Base-by-base conservation (phyloP, 108 stramenopile genomes). In the Cyclotella sp. region DNA sequence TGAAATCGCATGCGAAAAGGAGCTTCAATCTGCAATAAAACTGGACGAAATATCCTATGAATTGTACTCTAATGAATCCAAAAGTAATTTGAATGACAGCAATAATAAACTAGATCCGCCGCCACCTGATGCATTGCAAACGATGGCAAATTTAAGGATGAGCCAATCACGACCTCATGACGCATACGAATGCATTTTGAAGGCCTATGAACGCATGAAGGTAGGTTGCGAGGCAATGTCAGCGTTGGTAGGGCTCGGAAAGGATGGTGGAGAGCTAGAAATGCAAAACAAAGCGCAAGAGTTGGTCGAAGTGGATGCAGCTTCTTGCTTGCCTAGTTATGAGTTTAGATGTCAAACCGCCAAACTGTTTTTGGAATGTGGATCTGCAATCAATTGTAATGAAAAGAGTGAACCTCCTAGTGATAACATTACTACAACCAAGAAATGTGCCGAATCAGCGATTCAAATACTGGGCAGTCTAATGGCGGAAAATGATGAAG, bases 401-500 rank as follows among this genome's bases (percentile, higher is more conserved):
- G 66, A 67, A 3, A 63, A 60, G n/a, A 41, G 52, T 19, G 26
- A 78, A 18, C 13, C 45, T 0, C 40, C 18, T 16, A 3, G 13
- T 41, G 61, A 42, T 42, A 11, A 41, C 16, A 18, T 34, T 10
- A 74, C 69, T 34, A 64, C 78, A 63, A 78, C 65, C 28, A 75
- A 84, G 19, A 70, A 82, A 75, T 93, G 93, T 43, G 70, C 78
- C 18, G 71, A 87, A 27, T 86, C 90, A 8, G 93, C 91, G 30
- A 89, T 94, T 60, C 84, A 85, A 54, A 93, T 96, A 11, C 58
- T 96, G 45, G 93, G 93, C 19, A 94, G 93, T 79, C 77, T 96
- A 11, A 53, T 96, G 75, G 90, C 92, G 26, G 92, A 96, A 81
- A 89, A 96, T 69, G 95, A 96, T 68, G 93, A 93, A 66, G 92